Base-by-base conservation (phyloP, 441 rosid genomes). In the Syzygium syzygioides region DNA sequence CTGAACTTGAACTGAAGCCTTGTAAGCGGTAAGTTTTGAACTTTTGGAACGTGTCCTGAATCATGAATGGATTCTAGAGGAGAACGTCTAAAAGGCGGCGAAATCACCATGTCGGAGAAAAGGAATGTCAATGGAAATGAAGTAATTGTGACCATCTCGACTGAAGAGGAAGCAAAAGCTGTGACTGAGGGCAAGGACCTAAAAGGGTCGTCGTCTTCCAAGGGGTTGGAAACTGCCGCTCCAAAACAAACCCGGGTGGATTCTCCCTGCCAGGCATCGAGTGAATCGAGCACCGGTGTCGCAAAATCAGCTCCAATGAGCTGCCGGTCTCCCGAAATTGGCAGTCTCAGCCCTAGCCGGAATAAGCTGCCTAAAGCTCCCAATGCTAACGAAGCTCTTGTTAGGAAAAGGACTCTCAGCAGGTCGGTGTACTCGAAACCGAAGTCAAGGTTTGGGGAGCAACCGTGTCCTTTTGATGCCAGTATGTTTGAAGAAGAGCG, bases 391-490 rank as follows among this genome's bases (percentile, higher is more conserved):
- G 96, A 91, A 62, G 91, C 92, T 62, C 89, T 94, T 52, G 13
- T 41, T 25, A 85, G 96, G 30, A 93, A 93, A 79, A 95, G 88
- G 88, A 89, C 98, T 55, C 28, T 96, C 50, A 52, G 93, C 6
- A 92, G 94, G 93, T 95, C 97, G 9, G 91, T 91, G 86, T 93
- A 92, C 92, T 95, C 96, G 37, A 97, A 95, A 91, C 93, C 98
- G 28, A 97, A 95, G 91, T 96, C 98, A 34, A 94, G 99, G 90
- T 97, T 97, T 84, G 97, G 93, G 37, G 96, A 95, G 52, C 98
- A 94, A 87, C 92, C 94, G 32, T 88, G 52, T 84, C 68, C 90
- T 28, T 57, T 88, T 68, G 94, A 95, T 93, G 86, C 89, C 28
- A 48, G 85, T 45, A 56, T 66, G 66, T 87, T 89, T 56, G 96